These are phyloP conservation scores for Phaseolus coccineus DNA, from an alignment of 331 rosid species.

Conservation along the genomic window DNA sequence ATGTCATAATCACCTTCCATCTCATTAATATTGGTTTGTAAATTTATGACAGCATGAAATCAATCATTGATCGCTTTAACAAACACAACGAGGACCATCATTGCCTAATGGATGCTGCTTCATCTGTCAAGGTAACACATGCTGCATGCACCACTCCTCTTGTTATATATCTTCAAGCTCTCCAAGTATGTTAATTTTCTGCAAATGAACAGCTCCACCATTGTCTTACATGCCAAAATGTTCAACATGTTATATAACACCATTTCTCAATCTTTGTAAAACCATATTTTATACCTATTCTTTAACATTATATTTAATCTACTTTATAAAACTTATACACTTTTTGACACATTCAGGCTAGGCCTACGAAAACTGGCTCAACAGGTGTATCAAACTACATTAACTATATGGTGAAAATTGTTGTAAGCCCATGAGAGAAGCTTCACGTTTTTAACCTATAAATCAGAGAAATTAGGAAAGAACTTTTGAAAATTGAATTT, in stretches of 20 bases:
- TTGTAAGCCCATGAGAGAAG: background rate
- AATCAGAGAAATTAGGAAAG: background rate
- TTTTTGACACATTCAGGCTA: background rate
- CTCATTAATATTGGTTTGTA: background rate
- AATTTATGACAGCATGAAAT: slow-evolving; percentile 51
- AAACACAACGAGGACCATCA: slow-evolving; percentile 46
- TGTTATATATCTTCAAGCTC: background rate
- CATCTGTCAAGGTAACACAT: slow-evolving; percentile 53
- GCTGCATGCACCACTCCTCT: background rate
- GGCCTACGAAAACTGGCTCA: background rate
- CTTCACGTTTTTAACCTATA: background rate
- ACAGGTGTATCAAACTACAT: background rate
- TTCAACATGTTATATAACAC: too few species aligned
- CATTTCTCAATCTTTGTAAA: too few species aligned
- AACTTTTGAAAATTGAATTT: background rate
- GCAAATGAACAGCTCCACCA: background rate
- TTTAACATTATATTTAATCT: background rate
- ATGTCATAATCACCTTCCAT: background rate
- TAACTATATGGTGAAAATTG: background rate
- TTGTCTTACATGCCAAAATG: background rate
- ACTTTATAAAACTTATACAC: background rate
- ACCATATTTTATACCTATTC: background rate
- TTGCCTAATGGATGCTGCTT: slow-evolving; percentile 49
- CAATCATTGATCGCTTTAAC: slow-evolving; percentile 56
- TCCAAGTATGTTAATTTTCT: background rate